phyloP scores from a whole-genome alignment of 306 rosid genomes.

The Purshia tridentata region DNA sequence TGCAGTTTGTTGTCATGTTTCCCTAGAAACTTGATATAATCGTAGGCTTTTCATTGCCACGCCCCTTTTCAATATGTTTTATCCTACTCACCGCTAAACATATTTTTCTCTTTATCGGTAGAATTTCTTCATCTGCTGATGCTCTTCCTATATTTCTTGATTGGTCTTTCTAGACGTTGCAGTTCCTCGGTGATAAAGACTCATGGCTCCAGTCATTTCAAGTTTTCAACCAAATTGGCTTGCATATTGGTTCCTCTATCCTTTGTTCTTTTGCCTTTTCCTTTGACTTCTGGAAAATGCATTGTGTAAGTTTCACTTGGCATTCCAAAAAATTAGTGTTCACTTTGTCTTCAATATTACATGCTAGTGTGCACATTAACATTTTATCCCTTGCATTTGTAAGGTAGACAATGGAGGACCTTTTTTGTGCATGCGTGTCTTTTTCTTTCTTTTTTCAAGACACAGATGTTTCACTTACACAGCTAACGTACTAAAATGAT shows the following conservation, averaged over 20 bases:
- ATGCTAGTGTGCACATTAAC: background rate
- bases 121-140: conserved; percentile 33
- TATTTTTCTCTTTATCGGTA: conserved; percentile 21
- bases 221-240: conserved; percentile 23
- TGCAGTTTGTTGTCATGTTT: conserved; percentile 12
- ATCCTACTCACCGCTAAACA: background rate
- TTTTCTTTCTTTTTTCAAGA: background rate
- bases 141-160: conserved; percentile 21
- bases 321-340: background rate
- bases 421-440: background rate
- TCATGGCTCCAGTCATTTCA: conserved; percentile 21
- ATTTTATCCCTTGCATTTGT: background rate
- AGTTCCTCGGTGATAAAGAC: conserved; percentile 41
- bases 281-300: conserved; percentile 11
- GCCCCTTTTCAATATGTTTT: background rate
- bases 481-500: background rate
- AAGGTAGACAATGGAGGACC: background rate
- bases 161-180: conserved; percentile 34
- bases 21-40: conserved; percentile 3
- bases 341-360: background rate
- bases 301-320: conserved; percentile 12
- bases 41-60: background rate
- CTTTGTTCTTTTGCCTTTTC: background rate
- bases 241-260: conserved; percentile 10
- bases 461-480: background rate